Conservation (phyloP, 176 grass and related monocot genomes). For the Poa annua region DNA sequence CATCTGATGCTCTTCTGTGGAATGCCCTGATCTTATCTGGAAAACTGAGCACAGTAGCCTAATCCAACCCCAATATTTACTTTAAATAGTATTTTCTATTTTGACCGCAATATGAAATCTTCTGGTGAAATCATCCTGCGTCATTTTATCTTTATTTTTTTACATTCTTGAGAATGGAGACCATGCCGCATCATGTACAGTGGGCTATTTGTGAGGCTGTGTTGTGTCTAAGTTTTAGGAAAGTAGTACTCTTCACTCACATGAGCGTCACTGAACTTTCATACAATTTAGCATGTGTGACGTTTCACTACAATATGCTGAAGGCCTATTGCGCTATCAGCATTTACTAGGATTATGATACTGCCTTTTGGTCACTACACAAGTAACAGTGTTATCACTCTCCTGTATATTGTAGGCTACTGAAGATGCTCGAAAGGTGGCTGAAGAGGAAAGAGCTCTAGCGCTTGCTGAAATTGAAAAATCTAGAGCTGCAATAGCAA, state of each 20-base stretch:
- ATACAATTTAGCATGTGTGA: background rate
- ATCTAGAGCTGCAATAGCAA: slow-evolving; percentile 70
- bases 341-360: background rate
- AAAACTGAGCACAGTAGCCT: background rate
- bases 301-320: background rate
- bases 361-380: background rate
- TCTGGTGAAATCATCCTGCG: background rate
- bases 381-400: slow-evolving; percentile 28
- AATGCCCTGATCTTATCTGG: background rate
- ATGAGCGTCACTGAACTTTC: background rate
- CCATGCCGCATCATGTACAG: background rate
- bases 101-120: background rate
- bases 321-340: background rate
- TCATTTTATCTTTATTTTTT: background rate
- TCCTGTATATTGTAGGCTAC: slow-evolving; percentile 60
- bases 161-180: background rate
- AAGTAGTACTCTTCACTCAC: background rate
- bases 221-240: background rate
- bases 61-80: background rate
- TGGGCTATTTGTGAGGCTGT: background rate
- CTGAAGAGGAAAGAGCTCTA: slow-evolving; percentile 86
- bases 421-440: slow-evolving; percentile 93
- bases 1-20: background rate
- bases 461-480: slow-evolving; percentile 93
- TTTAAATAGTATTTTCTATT: background rate